These are phyloP conservation scores for Russula virescens DNA, from an alignment of 768 basidiomycete genomes.

Conservation along the genomic window DNA sequence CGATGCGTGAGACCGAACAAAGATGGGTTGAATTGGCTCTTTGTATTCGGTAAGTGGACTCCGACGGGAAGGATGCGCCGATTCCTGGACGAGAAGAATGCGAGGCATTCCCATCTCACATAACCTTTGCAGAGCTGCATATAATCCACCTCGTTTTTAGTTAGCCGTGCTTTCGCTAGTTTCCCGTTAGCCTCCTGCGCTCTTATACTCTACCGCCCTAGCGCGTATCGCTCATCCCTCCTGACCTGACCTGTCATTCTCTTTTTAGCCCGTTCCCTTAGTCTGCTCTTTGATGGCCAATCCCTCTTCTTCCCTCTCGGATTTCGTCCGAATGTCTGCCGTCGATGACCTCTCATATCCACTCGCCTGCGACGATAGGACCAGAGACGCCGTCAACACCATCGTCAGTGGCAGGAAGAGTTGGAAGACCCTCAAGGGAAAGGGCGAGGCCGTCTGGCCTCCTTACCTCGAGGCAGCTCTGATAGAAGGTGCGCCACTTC, in stretches of 20 bases:
- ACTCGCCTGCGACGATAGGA: constrained; percentile 25
- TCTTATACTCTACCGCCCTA: constrained; percentile 10
- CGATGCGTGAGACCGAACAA: constrained; percentile 21
- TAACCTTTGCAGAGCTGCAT: constrained; percentile 11
- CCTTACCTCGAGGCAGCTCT: constrained; percentile 72
- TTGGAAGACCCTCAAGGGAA: constrained; percentile 67
- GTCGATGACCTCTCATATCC: constrained; percentile 24
- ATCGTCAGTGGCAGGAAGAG: constrained; percentile 65
- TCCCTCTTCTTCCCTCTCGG: constrained; percentile 20
- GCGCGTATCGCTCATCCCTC: neutral
- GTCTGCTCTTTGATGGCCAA: constrained; percentile 18
- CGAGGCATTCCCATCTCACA: constrained; percentile 19
- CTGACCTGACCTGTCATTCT: constrained; percentile 10
- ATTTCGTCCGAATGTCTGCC: constrained; percentile 25
- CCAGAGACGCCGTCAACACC: constrained; percentile 54
- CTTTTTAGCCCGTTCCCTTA: constrained; percentile 12
- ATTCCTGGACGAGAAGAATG: constrained; percentile 14
- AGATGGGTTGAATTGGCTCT: constrained; percentile 22
- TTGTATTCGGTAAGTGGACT: constrained; percentile 19
- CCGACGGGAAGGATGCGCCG: constrained; percentile 18
- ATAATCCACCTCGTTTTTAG: constrained; percentile 23
- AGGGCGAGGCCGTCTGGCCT: constrained; percentile 73
- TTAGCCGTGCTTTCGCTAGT: constrained; percentile 13
- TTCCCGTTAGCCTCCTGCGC: constrained; percentile 9
- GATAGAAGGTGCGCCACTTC: constrained; percentile 51